These are phyloP conservation scores for Linaria vulgaris DNA, from an alignment of 257 asterid species.

Conservation along the genomic window DNA sequence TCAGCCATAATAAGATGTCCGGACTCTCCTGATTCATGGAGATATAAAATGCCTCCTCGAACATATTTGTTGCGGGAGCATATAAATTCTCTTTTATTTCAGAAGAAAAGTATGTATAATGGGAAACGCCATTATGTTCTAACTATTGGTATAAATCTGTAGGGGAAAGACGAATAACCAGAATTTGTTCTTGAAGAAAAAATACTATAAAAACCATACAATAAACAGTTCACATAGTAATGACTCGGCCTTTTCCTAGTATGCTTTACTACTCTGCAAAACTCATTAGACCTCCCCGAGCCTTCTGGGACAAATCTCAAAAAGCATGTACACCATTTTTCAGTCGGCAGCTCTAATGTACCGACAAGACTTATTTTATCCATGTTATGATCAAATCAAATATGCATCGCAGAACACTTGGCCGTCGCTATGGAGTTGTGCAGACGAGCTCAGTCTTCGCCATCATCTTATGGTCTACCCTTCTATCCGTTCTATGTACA, in stretches of 20 bases:
- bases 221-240: not conserved
- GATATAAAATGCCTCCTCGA: not conserved
- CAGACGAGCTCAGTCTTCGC: not conserved
- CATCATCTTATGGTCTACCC: conserved; percentile 14
- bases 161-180: conserved; percentile 5
- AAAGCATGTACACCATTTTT: too few species aligned
- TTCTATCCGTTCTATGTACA: conserved; percentile 9
- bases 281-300: not conserved
- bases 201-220: not conserved
- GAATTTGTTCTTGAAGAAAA: too few species aligned
- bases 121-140: conserved; percentile 5
- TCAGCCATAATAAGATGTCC: not conserved
- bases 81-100: not conserved
- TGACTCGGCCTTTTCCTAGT: not conserved
- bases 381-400: not conserved
- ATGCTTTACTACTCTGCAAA: not conserved
- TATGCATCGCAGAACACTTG: not conserved
- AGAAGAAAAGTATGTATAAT: conserved; percentile 9
- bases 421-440: not conserved
- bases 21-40: not conserved
- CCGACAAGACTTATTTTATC: conserved; percentile 18
- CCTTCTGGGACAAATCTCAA: too few species aligned
- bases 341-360: conserved; percentile 19
- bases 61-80: not conserved
- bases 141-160: conserved; percentile 25